These are phyloP conservation scores for Hypoxylon rubiginosum DNA, from an alignment of 2,329 filamentous ascomycete species.

Conservation along the genomic window DNA sequence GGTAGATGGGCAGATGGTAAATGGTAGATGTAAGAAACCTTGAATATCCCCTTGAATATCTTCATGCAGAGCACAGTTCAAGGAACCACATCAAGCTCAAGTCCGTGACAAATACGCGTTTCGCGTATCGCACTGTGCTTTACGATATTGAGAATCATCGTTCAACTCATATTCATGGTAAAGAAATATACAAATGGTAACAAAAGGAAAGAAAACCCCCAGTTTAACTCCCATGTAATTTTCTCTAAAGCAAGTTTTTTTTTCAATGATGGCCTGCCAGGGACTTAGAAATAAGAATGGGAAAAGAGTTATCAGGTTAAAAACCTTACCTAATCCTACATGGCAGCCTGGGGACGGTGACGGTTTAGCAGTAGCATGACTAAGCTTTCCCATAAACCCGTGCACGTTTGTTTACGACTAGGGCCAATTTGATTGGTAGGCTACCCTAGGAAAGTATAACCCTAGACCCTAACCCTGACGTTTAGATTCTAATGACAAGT, in stretches of 20 bases:
- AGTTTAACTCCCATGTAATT: too few species aligned
- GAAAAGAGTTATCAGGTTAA: too few species aligned
- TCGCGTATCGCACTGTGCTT: not conserved
- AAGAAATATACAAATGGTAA: not conserved
- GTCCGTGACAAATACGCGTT: not conserved
- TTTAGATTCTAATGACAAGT: not conserved
- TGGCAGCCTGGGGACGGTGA: too few species aligned
- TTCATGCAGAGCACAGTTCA: not conserved
- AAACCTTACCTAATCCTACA: not conserved
- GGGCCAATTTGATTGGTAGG: constrained; percentile 6
- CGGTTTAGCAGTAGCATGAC: not conserved
- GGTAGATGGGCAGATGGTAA: too few species aligned
- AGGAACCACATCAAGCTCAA: not conserved
- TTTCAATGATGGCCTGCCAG: too few species aligned
- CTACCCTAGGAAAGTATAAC: constrained; percentile 4
- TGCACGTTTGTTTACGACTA: constrained; percentile 19
- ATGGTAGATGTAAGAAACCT: too few species aligned
- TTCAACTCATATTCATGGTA: too few species aligned
- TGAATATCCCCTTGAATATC: too few species aligned
- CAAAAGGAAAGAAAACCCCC: not conserved
- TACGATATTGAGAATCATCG: not conserved
- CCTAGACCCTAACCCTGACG: constrained; percentile 31
- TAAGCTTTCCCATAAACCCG: not conserved
- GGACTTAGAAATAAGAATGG: too few species aligned
- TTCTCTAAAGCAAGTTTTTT: too few species aligned